Percentiles rank a stretch among this genome's conserved stretches.
These are phyloP conservation scores for Calonectria pseudoturangicola DNA, from an alignment of 2,329 filamentous ascomycete genomes.

Conservation along the genomic window DNA sequence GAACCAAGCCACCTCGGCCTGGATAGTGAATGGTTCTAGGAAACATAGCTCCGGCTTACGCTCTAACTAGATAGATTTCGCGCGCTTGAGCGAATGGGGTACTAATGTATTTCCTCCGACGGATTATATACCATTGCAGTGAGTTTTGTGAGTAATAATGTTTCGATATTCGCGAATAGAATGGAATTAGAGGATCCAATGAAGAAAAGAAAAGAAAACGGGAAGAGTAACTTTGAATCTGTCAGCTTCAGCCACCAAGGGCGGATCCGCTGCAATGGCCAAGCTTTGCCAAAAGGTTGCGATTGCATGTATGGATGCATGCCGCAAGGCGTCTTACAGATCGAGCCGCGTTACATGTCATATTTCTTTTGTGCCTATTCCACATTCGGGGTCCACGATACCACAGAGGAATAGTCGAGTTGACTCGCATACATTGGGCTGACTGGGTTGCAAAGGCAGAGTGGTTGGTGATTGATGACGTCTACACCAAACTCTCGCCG, in stretches of 20 bases:
- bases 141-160: neutral
- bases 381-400: neutral
- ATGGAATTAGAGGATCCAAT: too few relatives aligned
- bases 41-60: neutral
- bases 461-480: neutral
- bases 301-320: neutral
- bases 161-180: neutral
- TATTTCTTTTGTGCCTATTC: neutral
- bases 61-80: neutral
- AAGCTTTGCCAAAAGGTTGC: neutral
- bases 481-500: neutral
- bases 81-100: neutral
- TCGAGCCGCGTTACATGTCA: constrained; percentile 19
- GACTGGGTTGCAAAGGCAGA: too few relatives aligned
- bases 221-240: too few relatives aligned
- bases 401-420: neutral
- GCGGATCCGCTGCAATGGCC: neutral
- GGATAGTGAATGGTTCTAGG: neutral
- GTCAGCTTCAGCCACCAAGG: neutral
- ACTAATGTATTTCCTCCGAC: neutral
- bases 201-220: neutral
- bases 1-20: neutral
- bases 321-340: neutral
- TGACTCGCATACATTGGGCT: neutral
- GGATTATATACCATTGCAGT: neutral